A percentile compares a stretch with the other conserved stretches of the same genome.
These are phyloP conservation scores for Blepharisma japonicum DNA, from an alignment of 73 alveolate genomes.

Conservation along the genomic window DNA sequence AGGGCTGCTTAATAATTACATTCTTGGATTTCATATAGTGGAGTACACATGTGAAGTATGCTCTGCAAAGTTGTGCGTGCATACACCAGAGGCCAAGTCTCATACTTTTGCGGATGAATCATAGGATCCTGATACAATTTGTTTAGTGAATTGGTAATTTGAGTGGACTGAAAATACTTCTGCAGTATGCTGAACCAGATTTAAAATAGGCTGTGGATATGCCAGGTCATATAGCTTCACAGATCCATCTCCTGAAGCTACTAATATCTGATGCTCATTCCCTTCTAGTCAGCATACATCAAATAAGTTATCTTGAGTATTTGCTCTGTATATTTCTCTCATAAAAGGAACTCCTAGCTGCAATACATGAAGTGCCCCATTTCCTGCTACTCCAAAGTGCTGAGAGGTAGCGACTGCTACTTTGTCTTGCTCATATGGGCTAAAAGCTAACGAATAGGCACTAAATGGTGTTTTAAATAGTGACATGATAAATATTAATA, in stretches of 20 bases:
- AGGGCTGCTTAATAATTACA: slow-evolving; percentile 21
- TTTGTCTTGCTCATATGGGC: slow-evolving; percentile 72
- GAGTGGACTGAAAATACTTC: slow-evolving; percentile 60
- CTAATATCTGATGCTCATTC: slow-evolving; percentile 70
- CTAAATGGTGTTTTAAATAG: slow-evolving; percentile 39
- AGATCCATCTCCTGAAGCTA: slow-evolving; percentile 88
- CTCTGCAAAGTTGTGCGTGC: slow-evolving; percentile 42
- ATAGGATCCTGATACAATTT: slow-evolving; percentile 56
- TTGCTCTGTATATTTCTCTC: neutral
- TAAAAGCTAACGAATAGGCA: slow-evolving; percentile 70
- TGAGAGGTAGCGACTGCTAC: slow-evolving; percentile 76
- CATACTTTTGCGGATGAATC: slow-evolving; percentile 73
- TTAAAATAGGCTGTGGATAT: slow-evolving; percentile 41
- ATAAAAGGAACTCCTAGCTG: slow-evolving; percentile 43
- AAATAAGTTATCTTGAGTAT: slow-evolving; percentile 79
- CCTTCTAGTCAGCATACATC: slow-evolving; percentile 88
- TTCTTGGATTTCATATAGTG: slow-evolving; percentile 78
- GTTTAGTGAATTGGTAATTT: slow-evolving; percentile 40
- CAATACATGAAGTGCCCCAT: slow-evolving; percentile 53
- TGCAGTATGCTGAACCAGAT: slow-evolving; percentile 46
- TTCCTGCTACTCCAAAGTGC: slow-evolving; percentile 78
- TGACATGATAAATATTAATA: neutral
- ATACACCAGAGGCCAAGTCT: slow-evolving; percentile 59
- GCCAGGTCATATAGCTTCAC: slow-evolving; percentile 71
- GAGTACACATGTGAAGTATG: slow-evolving; percentile 67